Base-by-base conservation (phyloP, 1,139 yeast species). In the Yamadazyma triangularis region DNA sequence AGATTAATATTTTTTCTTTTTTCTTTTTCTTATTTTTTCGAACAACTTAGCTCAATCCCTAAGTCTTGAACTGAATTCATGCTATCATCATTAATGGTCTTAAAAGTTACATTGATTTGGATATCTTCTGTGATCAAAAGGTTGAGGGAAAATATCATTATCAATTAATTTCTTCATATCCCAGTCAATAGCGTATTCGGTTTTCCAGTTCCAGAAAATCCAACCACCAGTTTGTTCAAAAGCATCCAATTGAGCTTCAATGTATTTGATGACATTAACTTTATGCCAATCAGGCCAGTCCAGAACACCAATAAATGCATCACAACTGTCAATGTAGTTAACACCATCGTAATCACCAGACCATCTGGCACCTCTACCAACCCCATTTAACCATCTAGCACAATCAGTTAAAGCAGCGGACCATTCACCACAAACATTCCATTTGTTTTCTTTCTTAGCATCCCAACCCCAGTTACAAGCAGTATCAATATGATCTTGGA, bases 391-490 rank as follows among this genome's bases (percentile, higher is more conserved):
- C 95, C 95, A 85, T 38, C 70, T 70, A 14, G 94, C 79, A 66
- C 98, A 91, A 60, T 91, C 97, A 9, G 96, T 87, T 44, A 89
- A 67, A 2, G 97, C 96, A 13, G 93, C 96, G 19, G 93, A 73
- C 83, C 91, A 91, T 65, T 91, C 98, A 38, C 97, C 97, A 35
- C 77, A 70, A 20, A 89, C 73, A 35, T 76, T 73, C 86, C 94
- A 83, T 57, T 81, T 81, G 47, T 59, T 52, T 53, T 86, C 95
- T 24, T 55, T 40, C 26, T 49, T 42, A 26, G 77, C 62, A 28
- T 58, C 60, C 23, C 53, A 36, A 30, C 91, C 94, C 69, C 75
- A 74, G 14, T 51, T 44, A 56, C 95, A 84, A 7, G 86, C 89
- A 31, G 62, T 59, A 8, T 56, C 41, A 31, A 89, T 50, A 47